Percentiles rank a stretch among this genome's conserved stretches.
Conservation (phyloP, 1,139 yeast species). For the Taphrina wiesneri region DNA sequence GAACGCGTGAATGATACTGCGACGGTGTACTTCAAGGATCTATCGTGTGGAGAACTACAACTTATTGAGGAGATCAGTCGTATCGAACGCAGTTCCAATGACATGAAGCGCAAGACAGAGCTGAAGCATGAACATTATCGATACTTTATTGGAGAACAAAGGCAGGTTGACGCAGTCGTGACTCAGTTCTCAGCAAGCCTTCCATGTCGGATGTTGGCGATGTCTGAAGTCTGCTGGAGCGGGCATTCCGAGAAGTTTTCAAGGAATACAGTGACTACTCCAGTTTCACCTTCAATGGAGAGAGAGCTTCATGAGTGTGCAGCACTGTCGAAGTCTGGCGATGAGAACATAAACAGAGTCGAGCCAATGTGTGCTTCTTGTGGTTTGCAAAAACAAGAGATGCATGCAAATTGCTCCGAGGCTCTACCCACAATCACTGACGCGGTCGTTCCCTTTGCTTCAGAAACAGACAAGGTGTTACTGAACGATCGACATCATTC, state of each 20-base stretch:
- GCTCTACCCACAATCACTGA: background rate
- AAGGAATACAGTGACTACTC: background rate
- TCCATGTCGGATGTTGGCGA: background rate
- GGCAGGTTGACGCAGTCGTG: background rate
- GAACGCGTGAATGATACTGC: background rate
- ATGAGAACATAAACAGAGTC: background rate
- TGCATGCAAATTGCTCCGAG: background rate
- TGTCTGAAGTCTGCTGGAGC: background rate
- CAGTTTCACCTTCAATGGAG: background rate
- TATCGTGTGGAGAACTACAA: constrained; percentile 1
- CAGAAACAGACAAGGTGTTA: too few relatives aligned
- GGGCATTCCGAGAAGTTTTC: background rate
- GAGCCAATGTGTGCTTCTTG: background rate
- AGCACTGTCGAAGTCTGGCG: background rate
- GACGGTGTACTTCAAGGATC: background rate
- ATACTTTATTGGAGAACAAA: background rate
- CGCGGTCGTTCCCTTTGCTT: too few relatives aligned
- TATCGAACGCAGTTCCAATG: too few relatives aligned
- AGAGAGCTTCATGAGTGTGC: background rate
- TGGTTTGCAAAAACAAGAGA: background rate
- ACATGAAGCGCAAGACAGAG: background rate
- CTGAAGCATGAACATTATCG: background rate
- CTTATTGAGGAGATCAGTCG: background rate
- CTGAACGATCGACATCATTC: too few relatives aligned
- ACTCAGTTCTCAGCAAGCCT: background rate